Conservation (phyloP, 2,329 filamentous ascomycete genomes). For the Cytospora schulzeri region DNA sequence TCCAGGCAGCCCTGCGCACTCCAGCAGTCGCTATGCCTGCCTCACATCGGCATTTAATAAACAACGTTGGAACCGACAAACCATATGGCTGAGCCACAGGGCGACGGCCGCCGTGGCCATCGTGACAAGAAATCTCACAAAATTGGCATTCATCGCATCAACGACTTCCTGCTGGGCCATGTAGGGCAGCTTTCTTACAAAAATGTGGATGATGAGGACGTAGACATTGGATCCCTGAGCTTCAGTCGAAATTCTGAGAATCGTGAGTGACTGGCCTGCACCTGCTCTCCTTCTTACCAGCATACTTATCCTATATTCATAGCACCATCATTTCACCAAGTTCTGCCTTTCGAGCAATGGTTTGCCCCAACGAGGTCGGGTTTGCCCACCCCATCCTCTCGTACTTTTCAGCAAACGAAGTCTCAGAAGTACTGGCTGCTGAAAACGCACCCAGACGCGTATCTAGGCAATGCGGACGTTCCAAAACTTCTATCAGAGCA, state of each 20-base stretch:
- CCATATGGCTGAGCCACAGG: conserved; percentile 33
- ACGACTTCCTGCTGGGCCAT: conserved; percentile 56
- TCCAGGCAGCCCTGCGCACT: neutral
- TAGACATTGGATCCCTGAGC: conserved; percentile 42
- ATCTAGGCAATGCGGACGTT: conserved; percentile 40
- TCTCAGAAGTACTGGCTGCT: conserved; percentile 53
- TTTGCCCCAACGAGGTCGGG: conserved; percentile 30
- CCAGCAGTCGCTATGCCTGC: conserved; percentile 23
- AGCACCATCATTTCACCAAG: conserved; percentile 28
- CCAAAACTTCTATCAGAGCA: conserved; percentile 14
- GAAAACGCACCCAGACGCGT: conserved; percentile 53
- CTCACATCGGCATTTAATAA: conserved; percentile 1
- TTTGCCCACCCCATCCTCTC: neutral
- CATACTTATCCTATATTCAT: conserved; percentile 9
- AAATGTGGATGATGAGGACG: conserved; percentile 34
- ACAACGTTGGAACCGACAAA: conserved; percentile 20
- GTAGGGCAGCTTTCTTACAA: conserved; percentile 52
- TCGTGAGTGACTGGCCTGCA: conserved; percentile 30
- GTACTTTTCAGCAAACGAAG: conserved; percentile 33
- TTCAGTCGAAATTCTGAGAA: conserved; percentile 37
- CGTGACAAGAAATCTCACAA: conserved; percentile 18
- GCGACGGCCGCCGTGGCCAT: conserved; percentile 12
- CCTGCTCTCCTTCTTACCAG: neutral
- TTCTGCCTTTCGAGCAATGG: conserved; percentile 35
- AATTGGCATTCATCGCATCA: conserved; percentile 40